Evolutionary conservation across 2,329 filamentous ascomycete species (phyloP).

Genomic region (Aplosporella prunicola): DNA sequence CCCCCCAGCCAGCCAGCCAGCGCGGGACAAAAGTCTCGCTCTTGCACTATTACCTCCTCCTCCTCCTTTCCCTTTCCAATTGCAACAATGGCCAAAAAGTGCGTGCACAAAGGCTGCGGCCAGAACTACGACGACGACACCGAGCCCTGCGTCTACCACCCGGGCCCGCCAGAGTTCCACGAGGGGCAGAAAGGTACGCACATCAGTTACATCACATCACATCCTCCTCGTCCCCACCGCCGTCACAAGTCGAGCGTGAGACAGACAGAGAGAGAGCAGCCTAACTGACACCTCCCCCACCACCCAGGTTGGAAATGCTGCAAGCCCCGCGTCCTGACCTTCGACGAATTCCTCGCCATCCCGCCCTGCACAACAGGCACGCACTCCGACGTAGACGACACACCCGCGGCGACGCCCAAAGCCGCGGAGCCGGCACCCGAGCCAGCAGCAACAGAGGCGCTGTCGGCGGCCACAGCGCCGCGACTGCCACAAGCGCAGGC

Average conservation of each 20-base stretch:
- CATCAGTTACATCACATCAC: conserved; percentile 3
- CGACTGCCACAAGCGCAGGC: conserved; percentile 14
- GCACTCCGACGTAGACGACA: conserved; percentile 79
- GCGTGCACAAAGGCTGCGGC: conserved; percentile 91
- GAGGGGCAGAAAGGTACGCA: conserved; percentile 91
- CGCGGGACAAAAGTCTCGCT: neutral
- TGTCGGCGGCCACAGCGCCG: conserved; percentile 14
- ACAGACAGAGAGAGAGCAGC: conserved; percentile 6
- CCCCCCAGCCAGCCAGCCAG: no score
- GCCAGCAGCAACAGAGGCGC: conserved; percentile 9
- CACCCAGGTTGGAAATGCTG: conserved; percentile 94
- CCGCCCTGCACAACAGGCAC: conserved; percentile 86
- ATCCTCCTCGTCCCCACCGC: neutral
- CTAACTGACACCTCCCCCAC: conserved; percentile 1
- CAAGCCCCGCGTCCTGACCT: conserved; percentile 91
- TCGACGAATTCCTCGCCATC: conserved; percentile 94
- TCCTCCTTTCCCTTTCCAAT: neutral
- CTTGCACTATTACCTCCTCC: neutral
- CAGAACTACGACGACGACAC: conserved; percentile 69
- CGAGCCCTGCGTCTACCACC: conserved; percentile 84
- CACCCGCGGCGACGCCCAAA: conserved; percentile 42
- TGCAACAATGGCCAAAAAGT: conserved; percentile 64
- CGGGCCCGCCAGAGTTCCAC: conserved; percentile 83
- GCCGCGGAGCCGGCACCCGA: conserved; percentile 12
- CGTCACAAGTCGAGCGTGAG: neutral